Percentiles rank a stretch among this genome's conserved stretches.
These are phyloP conservation scores for Ceratocystis variospora DNA, from an alignment of 2,329 filamentous ascomycete genomes.

Conservation along the genomic window DNA sequence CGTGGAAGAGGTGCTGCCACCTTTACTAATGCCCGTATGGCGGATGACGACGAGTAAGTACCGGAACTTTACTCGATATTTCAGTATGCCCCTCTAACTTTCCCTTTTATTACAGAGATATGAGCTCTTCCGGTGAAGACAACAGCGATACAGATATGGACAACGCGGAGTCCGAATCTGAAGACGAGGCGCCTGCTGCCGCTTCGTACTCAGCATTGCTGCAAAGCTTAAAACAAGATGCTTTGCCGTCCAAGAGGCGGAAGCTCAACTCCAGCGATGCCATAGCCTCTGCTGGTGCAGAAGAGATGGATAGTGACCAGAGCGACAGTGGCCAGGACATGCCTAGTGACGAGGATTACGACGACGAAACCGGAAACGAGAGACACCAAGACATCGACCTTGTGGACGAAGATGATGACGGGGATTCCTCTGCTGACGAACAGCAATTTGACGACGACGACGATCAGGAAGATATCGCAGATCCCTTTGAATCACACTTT, in stretches of 20 bases:
- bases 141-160: slow-evolving; percentile 29
- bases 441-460: slow-evolving; percentile 30
- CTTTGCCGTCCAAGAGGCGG: slow-evolving; percentile 40
- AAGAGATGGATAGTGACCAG: slow-evolving; percentile 19
- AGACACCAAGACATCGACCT: slow-evolving; percentile 29
- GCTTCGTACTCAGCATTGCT: slow-evolving; percentile 44
- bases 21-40: slow-evolving; percentile 36
- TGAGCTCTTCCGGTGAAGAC: slow-evolving; percentile 31
- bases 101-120: not conserved
- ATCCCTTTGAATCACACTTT: slow-evolving; percentile 76
- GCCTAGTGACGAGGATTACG: slow-evolving; percentile 21
- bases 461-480: slow-evolving; percentile 40
- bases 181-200: slow-evolving; percentile 27
- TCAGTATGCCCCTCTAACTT: not conserved
- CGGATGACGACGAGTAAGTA: slow-evolving; percentile 28
- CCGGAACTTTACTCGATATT: not conserved
- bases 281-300: slow-evolving; percentile 21
- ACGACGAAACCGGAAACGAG: slow-evolving; percentile 19
- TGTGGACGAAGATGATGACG: slow-evolving; percentile 28
- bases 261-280: slow-evolving; percentile 35
- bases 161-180: slow-evolving; percentile 29
- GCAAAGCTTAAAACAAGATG: slow-evolving; percentile 36
- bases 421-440: slow-evolving; percentile 28
- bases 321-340: slow-evolving; percentile 17
- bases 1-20: slow-evolving; percentile 26